Percentiles rank a stretch among this genome's conserved stretches.
Evolutionary conservation across 1,139 yeast genomes (phyloP).

Genomic region (Lodderomyces theae): DNA sequence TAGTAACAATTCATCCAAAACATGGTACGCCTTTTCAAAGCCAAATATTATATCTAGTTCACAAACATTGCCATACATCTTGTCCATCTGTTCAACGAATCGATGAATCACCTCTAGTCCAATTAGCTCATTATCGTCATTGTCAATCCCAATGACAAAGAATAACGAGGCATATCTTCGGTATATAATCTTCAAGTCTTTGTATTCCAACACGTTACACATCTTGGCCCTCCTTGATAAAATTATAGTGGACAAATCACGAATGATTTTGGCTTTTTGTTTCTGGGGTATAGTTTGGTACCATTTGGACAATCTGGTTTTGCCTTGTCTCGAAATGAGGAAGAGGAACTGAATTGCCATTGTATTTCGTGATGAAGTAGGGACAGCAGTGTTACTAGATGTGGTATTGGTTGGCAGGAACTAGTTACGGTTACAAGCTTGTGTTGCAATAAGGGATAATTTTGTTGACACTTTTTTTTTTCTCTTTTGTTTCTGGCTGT

Average conservation of each 20-base stretch:
- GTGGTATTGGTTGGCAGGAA: no score
- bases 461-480: background rate
- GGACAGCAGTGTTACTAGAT: no score
- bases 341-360: slow-evolving; percentile 80
- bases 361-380: no score
- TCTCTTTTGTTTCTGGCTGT: no score
- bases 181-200: slow-evolving; percentile 83
- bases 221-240: slow-evolving; percentile 85
- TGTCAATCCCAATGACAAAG: slow-evolving; percentile 82
- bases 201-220: slow-evolving; percentile 94
- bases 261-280: slow-evolving; percentile 77
- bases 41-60: slow-evolving; percentile 93
- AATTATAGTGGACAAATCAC: slow-evolving; percentile 83
- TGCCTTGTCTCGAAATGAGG: slow-evolving; percentile 90
- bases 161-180: slow-evolving; percentile 90
- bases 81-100: slow-evolving; percentile 96
- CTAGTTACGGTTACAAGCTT: no score
- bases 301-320: slow-evolving; percentile 92
- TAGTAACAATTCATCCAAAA: slow-evolving; percentile 81
- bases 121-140: slow-evolving; percentile 81
- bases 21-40: slow-evolving; percentile 88
- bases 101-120: slow-evolving; percentile 87
- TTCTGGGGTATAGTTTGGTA: slow-evolving; percentile 76
- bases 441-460: no score
- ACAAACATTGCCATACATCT: slow-evolving; percentile 93